These are phyloP conservation scores for Agastache rugosa DNA, from an alignment of 257 asterid genomes.

Conservation along the genomic window DNA sequence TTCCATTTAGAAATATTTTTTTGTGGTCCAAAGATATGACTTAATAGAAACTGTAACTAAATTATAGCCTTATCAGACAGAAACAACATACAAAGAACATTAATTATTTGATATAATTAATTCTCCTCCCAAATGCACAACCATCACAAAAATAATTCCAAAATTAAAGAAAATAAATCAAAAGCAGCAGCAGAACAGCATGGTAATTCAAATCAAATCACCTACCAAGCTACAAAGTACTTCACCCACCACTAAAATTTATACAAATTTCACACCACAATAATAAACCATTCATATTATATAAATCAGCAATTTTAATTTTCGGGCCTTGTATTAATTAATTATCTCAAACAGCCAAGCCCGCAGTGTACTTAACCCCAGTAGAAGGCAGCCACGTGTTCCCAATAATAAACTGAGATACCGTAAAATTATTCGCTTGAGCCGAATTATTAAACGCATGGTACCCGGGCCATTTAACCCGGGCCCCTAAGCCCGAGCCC, in stretches of 20 bases:
- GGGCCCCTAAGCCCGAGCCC: conserved; percentile 50
- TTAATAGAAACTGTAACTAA: too few relatives aligned
- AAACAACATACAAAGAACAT: not conserved
- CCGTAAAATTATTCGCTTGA: conserved; percentile 53
- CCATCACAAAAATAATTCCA: not conserved
- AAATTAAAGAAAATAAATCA: not conserved
- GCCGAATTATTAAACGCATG: conserved; percentile 45
- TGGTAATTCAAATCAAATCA: not conserved
- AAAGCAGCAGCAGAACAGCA: not conserved
- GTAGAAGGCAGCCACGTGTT: conserved; percentile 60
- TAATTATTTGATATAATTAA: too few relatives aligned
- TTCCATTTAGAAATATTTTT: too few relatives aligned
- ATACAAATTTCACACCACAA: not conserved
- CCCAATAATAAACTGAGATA: conserved; percentile 56
- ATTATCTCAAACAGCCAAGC: conserved; percentile 31
- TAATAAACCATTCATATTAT: not conserved
- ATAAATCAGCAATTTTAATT: too few relatives aligned
- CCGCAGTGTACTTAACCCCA: conserved; percentile 54
- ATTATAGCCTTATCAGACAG: not conserved
- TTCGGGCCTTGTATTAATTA: too few relatives aligned
- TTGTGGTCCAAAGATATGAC: too few relatives aligned
- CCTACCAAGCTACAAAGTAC: not conserved
- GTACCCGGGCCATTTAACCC: conserved; percentile 76
- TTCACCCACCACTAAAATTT: not conserved
- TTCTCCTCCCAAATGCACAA: not conserved